Percentiles rank a stretch among this genome's conserved stretches.
phyloP scores from a whole-genome alignment of 176 grass and related monocot species.

The Stipa capillata region DNA sequence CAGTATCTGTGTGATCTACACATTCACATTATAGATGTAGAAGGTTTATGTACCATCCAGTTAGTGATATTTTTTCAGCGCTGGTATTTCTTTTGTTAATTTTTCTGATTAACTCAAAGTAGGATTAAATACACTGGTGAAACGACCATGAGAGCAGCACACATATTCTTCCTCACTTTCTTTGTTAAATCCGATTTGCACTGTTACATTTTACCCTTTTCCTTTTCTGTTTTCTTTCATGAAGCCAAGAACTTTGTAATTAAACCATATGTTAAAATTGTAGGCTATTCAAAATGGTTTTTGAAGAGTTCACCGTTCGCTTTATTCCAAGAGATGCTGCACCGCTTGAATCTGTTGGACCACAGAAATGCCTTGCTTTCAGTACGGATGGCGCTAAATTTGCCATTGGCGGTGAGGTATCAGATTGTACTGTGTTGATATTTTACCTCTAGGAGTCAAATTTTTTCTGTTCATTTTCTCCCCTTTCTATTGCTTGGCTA shows the following conservation, averaged over 20 bases:
- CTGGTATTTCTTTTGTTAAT: neutral
- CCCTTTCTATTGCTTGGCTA: neutral
- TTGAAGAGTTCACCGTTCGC: conserved; percentile 42
- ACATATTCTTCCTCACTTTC: neutral
- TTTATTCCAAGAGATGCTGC: conserved; percentile 52
- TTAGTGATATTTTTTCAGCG: neutral
- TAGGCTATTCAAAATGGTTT: conserved; percentile 73
- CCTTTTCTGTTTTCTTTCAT: neutral
- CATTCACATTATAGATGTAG: neutral
- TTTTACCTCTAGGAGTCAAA: neutral
- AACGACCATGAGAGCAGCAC: neutral
- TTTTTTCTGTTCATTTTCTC: neutral
- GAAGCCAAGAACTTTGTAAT: neutral
- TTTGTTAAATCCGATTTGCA: neutral
- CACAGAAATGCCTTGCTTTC: conserved; percentile 87
- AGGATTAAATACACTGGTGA: neutral
- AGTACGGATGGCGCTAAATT: conserved; percentile 96
- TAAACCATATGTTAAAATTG: neutral
- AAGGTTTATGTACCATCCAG: neutral
- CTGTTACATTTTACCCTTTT: neutral
- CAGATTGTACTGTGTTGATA: neutral
- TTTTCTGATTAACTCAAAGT: neutral
- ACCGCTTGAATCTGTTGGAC: conserved; percentile 62
- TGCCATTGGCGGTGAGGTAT: conserved; percentile 89
- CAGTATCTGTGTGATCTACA: neutral